Percentiles rank a stretch among this genome's conserved stretches.
Conservation (phyloP, 129 eudicot genomes). For the Lactuca saligna region DNA sequence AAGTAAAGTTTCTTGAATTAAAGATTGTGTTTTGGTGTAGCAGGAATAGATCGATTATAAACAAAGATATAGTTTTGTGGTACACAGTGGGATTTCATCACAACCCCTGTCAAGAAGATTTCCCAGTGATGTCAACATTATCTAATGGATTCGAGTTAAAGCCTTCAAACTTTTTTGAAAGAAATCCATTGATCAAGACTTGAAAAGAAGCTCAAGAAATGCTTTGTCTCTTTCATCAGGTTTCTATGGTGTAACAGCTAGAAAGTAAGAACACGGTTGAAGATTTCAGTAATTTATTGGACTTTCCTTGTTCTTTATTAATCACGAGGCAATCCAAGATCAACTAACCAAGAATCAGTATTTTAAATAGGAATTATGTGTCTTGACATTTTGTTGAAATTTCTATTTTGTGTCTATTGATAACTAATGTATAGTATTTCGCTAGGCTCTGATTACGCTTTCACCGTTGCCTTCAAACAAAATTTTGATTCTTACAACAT, state of each 20-base stretch:
- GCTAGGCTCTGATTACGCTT: too few relatives aligned
- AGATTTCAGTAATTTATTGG: background rate
- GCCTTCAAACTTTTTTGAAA: slow-evolving; percentile 69
- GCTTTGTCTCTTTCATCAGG: background rate
- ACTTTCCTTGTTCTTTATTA: background rate
- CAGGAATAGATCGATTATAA: slow-evolving; percentile 61
- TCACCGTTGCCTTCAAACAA: too few relatives aligned
- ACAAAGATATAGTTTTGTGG: slow-evolving; percentile 82
- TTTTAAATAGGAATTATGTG: too few relatives aligned
- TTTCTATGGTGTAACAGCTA: background rate
- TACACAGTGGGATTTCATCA: slow-evolving; percentile 79
- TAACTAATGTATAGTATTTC: too few relatives aligned
- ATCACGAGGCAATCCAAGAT: too few relatives aligned
- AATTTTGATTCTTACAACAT: too few relatives aligned
- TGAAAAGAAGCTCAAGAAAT: background rate
- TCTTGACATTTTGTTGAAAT: too few relatives aligned
- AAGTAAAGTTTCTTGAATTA: slow-evolving; percentile 2
- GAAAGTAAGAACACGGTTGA: background rate
- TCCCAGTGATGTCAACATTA: slow-evolving; percentile 69
- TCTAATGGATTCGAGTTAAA: slow-evolving; percentile 61
- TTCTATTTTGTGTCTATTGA: too few relatives aligned
- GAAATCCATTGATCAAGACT: slow-evolving; percentile 50
- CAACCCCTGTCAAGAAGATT: slow-evolving; percentile 72
- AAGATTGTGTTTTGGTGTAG: slow-evolving; percentile 5
- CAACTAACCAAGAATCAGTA: too few relatives aligned